Evolutionary conservation across 805 yeast species (phyloP).

Genomic region (Wickerhamiella galacta): DNA sequence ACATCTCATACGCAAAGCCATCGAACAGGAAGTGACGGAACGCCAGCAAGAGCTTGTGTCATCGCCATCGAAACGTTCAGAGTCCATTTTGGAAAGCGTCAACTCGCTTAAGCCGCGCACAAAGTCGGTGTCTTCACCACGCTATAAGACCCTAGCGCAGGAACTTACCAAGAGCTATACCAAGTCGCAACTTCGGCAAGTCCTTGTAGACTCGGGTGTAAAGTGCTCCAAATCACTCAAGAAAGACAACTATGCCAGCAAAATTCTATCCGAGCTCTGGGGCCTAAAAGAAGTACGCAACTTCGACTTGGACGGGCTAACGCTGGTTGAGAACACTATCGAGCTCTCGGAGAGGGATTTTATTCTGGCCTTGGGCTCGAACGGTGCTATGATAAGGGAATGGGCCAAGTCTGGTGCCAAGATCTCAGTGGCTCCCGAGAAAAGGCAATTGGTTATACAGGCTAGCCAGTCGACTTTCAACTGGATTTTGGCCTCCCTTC

Average conservation of each 20-base stretch:
- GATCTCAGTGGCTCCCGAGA: constrained; percentile 23
- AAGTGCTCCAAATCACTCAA: background rate
- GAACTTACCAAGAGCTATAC: constrained; percentile 17
- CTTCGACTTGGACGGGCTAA: constrained; percentile 23
- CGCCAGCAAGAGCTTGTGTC: too few relatives aligned
- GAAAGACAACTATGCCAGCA: background rate
- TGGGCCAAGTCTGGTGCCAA: constrained; percentile 28
- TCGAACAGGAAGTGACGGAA: too few relatives aligned
- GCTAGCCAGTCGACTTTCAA: constrained; percentile 28
- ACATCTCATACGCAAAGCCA: too few relatives aligned
- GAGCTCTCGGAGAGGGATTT: constrained; percentile 25
- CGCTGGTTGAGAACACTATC: constrained; percentile 21
- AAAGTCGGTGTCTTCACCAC: constrained; percentile 11
- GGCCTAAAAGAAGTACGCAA: constrained; percentile 15
- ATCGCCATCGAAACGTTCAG: too few relatives aligned
- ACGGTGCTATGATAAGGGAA: constrained; percentile 26
- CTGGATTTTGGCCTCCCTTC: constrained; percentile 29
- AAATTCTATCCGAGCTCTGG: constrained; percentile 26
- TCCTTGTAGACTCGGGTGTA: background rate
- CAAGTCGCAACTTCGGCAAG: constrained; percentile 13
- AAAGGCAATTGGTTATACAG: constrained; percentile 22
- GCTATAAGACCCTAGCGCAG: constrained; percentile 13
- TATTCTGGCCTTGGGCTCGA: constrained; percentile 26
- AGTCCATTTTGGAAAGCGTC: too few relatives aligned
- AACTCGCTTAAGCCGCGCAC: too few relatives aligned